These are phyloP conservation scores for Xylaria sp. DNA, from an alignment of 2,329 filamentous ascomycete genomes.

Conservation along the genomic window DNA sequence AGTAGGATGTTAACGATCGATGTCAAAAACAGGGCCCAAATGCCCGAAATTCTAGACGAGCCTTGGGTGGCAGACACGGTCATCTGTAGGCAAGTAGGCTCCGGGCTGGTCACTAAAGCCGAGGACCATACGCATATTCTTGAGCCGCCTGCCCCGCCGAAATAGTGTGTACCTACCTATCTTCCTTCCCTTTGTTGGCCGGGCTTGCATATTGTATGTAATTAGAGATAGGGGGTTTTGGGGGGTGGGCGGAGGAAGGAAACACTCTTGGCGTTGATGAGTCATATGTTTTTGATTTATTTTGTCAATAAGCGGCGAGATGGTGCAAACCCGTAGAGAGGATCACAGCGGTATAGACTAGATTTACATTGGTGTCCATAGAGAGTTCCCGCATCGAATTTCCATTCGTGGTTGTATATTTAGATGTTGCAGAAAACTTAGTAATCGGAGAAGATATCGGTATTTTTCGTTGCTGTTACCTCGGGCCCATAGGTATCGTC, in stretches of 20 bases:
- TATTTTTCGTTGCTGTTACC: background rate
- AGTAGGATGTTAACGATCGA: constrained; percentile 90
- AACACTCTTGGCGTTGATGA: constrained; percentile 21
- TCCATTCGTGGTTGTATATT: background rate
- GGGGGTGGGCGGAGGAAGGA: too few species aligned
- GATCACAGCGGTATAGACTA: constrained; percentile 33
- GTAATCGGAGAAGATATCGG: background rate
- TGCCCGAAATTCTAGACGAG: constrained; percentile 85
- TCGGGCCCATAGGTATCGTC: too few species aligned
- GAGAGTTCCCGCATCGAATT: constrained; percentile 5
- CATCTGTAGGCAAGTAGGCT: constrained; percentile 78
- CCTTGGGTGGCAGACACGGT: constrained; percentile 85
- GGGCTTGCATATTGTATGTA: constrained; percentile 5
- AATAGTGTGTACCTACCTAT: too few species aligned
- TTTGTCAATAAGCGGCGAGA: constrained; percentile 21
- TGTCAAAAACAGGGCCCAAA: constrained; percentile 77
- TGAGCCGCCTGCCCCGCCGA: constrained; percentile 64
- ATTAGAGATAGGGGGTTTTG: constrained; percentile 16
- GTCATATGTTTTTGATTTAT: constrained; percentile 10
- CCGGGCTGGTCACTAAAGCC: constrained; percentile 70
- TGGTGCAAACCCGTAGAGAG: constrained; percentile 29
- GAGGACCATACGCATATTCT: constrained; percentile 83
- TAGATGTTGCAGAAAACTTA: background rate
- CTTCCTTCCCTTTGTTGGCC: too few species aligned
- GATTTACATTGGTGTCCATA: constrained; percentile 29